A percentile compares a stretch with the other conserved stretches of the same genome.
Conservation (phyloP, 306 rosid genomes). For the Malus fusca region DNA sequence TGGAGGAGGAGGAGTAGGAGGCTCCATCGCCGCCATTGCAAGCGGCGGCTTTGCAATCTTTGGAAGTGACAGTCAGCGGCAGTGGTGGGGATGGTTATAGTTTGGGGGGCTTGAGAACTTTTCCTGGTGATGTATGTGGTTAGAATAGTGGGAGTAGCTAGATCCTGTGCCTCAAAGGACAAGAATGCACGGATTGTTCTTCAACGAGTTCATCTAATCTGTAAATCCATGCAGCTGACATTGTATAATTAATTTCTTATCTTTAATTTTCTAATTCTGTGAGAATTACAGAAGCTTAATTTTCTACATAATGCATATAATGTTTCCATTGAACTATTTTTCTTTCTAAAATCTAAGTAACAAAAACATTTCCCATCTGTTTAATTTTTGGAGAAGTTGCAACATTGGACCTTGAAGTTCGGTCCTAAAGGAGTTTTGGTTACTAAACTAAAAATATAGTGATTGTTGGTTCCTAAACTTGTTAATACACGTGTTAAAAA, state of each 20-base stretch:
- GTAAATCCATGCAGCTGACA: not conserved
- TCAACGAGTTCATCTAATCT: too few relatives aligned
- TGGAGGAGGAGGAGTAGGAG: constrained; percentile 18
- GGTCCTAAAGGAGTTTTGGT: too few relatives aligned
- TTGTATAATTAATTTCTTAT: not conserved
- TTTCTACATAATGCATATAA: too few relatives aligned
- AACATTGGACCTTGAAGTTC: too few relatives aligned
- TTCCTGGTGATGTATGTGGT: constrained; percentile 17
- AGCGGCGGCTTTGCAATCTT: constrained; percentile 6
- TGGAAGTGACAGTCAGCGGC: constrained; percentile 13
- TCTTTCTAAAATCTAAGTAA: too few relatives aligned
- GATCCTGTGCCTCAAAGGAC: not conserved
- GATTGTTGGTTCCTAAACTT: too few relatives aligned
- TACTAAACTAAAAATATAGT: too few relatives aligned
- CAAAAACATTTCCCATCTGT: too few relatives aligned
- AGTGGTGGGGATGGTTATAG: not conserved
- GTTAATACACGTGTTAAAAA: too few relatives aligned
- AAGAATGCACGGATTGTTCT: too few relatives aligned
- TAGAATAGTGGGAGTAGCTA: constrained; percentile 15
- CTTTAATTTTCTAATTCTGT: not conserved
- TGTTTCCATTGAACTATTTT: too few relatives aligned
- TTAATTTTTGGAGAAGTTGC: too few relatives aligned
- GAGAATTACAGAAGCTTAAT: not conserved
- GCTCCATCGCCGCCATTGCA: not conserved
- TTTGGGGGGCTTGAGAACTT: constrained; percentile 7